Evolutionary conservation across 129 eudicot genomes (phyloP).

Genomic region (Apium graveolens): DNA sequence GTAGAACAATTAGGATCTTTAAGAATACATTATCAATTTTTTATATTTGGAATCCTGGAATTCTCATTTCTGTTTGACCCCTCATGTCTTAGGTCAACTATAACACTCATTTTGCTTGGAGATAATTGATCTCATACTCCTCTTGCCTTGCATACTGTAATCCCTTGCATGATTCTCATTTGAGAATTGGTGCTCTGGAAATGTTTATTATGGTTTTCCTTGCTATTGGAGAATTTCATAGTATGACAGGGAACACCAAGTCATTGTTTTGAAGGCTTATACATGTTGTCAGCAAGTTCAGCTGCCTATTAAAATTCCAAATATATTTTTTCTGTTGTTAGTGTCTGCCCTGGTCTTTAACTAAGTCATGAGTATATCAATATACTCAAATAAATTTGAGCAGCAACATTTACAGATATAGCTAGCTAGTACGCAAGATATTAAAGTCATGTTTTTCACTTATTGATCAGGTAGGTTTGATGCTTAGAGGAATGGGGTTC

Average conservation of each 20-base stretch:
- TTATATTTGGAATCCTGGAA: background rate
- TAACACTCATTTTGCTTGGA: background rate
- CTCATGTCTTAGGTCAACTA: background rate
- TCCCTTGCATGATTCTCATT: background rate
- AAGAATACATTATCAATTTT: background rate
- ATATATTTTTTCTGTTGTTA: background rate
- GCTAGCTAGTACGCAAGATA: background rate
- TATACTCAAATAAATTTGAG: background rate
- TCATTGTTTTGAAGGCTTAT: background rate
- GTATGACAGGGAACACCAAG: background rate
- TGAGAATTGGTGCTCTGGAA: too few species aligned
- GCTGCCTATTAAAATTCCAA: background rate
- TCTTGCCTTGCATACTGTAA: background rate
- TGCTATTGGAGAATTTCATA: background rate
- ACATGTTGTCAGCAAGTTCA: background rate
- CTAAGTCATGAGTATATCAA: background rate
- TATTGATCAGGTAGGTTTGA: constrained; percentile 70
- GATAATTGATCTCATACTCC: background rate
- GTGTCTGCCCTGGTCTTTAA: background rate
- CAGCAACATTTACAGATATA: background rate
- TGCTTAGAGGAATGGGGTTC: constrained; percentile 99
- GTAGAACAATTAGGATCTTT: too few species aligned
- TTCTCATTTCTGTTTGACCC: background rate
- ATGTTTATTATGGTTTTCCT: background rate
- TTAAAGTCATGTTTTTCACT: background rate